Conservation (phyloP, 108 stramenopile genomes). For the Skeletonema potamos region DNA sequence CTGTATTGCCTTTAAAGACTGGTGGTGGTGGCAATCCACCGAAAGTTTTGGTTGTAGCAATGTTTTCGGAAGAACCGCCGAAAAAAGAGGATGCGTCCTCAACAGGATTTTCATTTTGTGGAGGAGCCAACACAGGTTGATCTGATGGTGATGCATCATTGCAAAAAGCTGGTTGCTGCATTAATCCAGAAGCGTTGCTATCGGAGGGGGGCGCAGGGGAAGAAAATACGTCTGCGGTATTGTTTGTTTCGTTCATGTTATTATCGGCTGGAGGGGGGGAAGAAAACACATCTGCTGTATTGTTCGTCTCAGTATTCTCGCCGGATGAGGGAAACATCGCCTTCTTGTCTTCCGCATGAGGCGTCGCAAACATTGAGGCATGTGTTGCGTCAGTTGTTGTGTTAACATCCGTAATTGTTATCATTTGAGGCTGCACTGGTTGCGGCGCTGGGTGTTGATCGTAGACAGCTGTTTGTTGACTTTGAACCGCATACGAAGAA, state of each 20-base stretch:
- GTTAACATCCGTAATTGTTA: background rate
- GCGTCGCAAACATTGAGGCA: constrained; percentile 11
- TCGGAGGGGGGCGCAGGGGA: constrained; percentile 19
- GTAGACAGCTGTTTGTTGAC: background rate
- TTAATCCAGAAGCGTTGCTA: background rate
- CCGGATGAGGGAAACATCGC: background rate
- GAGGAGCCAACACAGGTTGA: background rate
- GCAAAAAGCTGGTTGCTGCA: constrained; percentile 15
- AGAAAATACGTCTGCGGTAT: constrained; percentile 27
- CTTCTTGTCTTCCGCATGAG: constrained; percentile 4
- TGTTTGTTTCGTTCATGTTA: background rate
- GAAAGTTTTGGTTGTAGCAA: constrained; percentile 14
- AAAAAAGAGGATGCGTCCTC: background rate
- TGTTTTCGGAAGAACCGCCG: background rate
- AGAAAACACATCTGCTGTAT: constrained; percentile 25
- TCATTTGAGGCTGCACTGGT: background rate
- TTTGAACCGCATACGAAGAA: background rate
- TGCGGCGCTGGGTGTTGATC: background rate
- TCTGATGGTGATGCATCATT: constrained; percentile 6
- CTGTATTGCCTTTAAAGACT: constrained; percentile 1
- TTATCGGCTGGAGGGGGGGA: constrained; percentile 4
- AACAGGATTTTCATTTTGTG: background rate
- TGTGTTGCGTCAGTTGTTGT: background rate
- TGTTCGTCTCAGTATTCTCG: background rate
- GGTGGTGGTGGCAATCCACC: constrained; percentile 33